A percentile compares a stretch with the other conserved stretches of the same genome.
phyloP scores from a whole-genome alignment of 1,139 yeast species.

The Candida smagusa region DNA sequence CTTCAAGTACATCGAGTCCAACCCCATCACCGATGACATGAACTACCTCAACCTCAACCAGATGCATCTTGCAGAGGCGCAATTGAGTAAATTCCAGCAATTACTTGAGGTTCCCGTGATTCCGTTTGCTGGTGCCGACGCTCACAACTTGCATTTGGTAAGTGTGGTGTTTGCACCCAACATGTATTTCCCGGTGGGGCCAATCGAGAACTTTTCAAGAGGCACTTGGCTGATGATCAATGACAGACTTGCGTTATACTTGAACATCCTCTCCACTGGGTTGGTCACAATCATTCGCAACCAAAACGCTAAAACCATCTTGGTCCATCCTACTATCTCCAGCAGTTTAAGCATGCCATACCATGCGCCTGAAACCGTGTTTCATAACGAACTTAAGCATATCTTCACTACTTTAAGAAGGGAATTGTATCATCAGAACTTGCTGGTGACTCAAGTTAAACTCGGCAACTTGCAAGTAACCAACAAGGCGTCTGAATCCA shows the following conservation, averaged over 20 bases:
- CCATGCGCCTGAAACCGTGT: constrained; percentile 48
- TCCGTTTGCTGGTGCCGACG: constrained; percentile 51
- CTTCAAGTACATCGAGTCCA: constrained; percentile 52
- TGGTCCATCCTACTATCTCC: constrained; percentile 42
- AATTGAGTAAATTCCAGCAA: constrained; percentile 42
- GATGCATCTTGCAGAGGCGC: constrained; percentile 29
- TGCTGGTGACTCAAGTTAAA: constrained; percentile 44
- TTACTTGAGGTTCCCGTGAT: constrained; percentile 36
- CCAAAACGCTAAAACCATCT: constrained; percentile 41
- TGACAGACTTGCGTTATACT: constrained; percentile 43
- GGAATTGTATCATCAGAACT: constrained; percentile 40
- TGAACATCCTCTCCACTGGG: constrained; percentile 55
- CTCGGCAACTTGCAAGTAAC: constrained; percentile 47
- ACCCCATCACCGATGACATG: constrained; percentile 54
- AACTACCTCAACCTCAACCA: constrained; percentile 39
- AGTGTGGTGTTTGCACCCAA: constrained; percentile 65
- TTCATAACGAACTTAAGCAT: constrained; percentile 33
- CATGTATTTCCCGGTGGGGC: constrained; percentile 65
- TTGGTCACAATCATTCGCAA: constrained; percentile 53
- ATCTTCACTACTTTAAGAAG: constrained; percentile 38
- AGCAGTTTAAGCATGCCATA: constrained; percentile 44
- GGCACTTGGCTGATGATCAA: constrained; percentile 52
- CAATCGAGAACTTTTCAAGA: constrained; percentile 55
- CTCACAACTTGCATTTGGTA: constrained; percentile 51
- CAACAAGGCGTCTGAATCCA: constrained; percentile 24